These are phyloP conservation scores for Marchantia paleacea DNA, from an alignment of 225 moss, liverwort and hornwort genomes.

Conservation along the genomic window DNA sequence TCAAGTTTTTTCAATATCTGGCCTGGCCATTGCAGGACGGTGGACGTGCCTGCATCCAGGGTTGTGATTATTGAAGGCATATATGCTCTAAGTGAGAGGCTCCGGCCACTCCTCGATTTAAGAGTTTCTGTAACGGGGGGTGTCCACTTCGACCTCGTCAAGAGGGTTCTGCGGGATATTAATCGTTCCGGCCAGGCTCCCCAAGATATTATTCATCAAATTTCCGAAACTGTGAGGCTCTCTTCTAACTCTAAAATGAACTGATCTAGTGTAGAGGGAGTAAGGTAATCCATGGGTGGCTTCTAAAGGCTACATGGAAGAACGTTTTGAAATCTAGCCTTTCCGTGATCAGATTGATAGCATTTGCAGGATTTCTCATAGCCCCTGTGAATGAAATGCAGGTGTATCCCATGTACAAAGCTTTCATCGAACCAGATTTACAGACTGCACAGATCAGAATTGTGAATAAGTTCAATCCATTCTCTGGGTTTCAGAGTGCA, in stretches of 20 bases:
- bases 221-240: constrained; percentile 50
- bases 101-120: constrained; percentile 50
- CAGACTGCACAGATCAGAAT: constrained; percentile 57
- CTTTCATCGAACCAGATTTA: constrained; percentile 53
- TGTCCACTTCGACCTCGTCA: constrained; percentile 58
- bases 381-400: constrained; percentile 18
- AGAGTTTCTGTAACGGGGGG: constrained; percentile 55
- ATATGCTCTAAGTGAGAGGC: constrained; percentile 49
- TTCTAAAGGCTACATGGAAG: too few relatives aligned
- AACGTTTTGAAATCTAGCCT: too few relatives aligned
- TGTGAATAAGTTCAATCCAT: constrained; percentile 56
- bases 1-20: neutral
- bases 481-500: constrained; percentile 53
- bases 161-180: constrained; percentile 54
- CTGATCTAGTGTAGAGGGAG: neutral
- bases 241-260: neutral
- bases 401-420: constrained; percentile 64
- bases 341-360: too few relatives aligned
- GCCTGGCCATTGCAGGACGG: constrained; percentile 33
- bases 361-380: too few relatives aligned
- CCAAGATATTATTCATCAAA: constrained; percentile 55
- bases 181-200: constrained; percentile 53
- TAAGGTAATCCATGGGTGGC: too few relatives aligned
- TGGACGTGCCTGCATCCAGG: constrained; percentile 44
- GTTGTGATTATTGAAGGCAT: constrained; percentile 54